Evolutionary conservation across 2,329 filamentous ascomycete genomes (phyloP).

Genomic region (Talaromyces sp.): DNA sequence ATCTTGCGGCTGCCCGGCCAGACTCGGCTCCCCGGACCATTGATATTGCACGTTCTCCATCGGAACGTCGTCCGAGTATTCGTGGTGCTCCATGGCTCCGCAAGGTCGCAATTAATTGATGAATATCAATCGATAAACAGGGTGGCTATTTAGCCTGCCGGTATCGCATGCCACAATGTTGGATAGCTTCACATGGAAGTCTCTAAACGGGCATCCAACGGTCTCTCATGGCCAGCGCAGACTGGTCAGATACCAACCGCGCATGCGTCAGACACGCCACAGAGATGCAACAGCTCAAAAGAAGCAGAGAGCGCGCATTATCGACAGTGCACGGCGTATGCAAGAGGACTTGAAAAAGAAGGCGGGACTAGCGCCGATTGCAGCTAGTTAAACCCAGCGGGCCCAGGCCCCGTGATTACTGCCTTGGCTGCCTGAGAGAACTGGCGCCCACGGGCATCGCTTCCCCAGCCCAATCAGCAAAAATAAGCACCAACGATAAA

Average conservation of each 20-base stretch:
- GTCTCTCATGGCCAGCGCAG: neutral
- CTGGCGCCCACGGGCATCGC: neutral
- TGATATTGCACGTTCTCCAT: neutral
- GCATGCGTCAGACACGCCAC: neutral
- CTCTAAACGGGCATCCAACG: neutral
- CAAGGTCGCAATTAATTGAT: neutral
- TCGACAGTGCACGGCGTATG: no score
- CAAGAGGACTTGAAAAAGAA: neutral
- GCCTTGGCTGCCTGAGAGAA: constrained; percentile 1
- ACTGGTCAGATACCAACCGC: neutral
- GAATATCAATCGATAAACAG: no score
- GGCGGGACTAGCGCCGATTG: neutral
- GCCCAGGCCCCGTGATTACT: neutral
- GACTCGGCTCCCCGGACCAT: neutral
- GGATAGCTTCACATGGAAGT: neutral
- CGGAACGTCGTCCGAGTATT: neutral
- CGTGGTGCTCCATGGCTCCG: neutral
- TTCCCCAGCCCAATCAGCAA: neutral
- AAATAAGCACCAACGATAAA: neutral
- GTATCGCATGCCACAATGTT: neutral
- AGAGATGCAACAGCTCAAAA: neutral
- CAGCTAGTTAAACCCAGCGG: neutral
- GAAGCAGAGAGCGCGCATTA: neutral
- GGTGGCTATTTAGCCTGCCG: neutral
- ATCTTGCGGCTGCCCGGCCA: neutral